Conservation (phyloP, 1,284 basidiomycete genomes). For the Sanghuangporus sanghuang region DNA sequence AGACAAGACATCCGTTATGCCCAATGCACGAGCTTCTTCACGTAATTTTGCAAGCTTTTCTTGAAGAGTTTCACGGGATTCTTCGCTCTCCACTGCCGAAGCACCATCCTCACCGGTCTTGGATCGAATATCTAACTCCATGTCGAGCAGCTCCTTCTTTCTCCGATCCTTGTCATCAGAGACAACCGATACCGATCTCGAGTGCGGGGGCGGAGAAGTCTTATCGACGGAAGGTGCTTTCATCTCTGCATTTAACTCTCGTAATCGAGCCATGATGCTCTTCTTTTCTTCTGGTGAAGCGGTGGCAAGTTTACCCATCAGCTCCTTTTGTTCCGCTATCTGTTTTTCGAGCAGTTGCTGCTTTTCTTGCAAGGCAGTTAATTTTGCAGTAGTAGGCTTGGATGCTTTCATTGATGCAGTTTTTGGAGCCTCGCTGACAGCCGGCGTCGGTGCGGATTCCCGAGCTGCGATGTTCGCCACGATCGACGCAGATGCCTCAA, state of each 20-base stretch:
- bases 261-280: slow-evolving; percentile 69
- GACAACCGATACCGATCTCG: slow-evolving; percentile 25
- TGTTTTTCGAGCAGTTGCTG: slow-evolving; percentile 77
- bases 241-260: slow-evolving; percentile 81
- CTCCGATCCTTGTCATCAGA: slow-evolving; percentile 42
- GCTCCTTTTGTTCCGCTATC: slow-evolving; percentile 85
- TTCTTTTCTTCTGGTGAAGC: slow-evolving; percentile 76
- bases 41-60: slow-evolving; percentile 79
- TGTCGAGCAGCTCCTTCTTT: slow-evolving; percentile 64
- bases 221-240: slow-evolving; percentile 33
- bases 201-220: slow-evolving; percentile 28
- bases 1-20: slow-evolving; percentile 48
- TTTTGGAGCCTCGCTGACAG: slow-evolving; percentile 26
- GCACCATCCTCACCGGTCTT: slow-evolving; percentile 8
- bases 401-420: slow-evolving; percentile 25
- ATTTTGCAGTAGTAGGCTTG: slow-evolving; percentile 26
- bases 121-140: slow-evolving; percentile 66
- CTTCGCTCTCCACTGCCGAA: slow-evolving; percentile 30
- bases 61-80: slow-evolving; percentile 69
- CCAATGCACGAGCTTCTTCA: slow-evolving; percentile 81
- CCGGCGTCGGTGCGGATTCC: slow-evolving; percentile 21
- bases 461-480: slow-evolving; percentile 54
- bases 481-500: slow-evolving; percentile 72
- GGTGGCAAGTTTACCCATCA: slow-evolving; percentile 68
- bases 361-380: slow-evolving; percentile 58